These are phyloP conservation scores for Kluyveromyces aestuarii DNA, from an alignment of 805 yeast genomes.

Conservation along the genomic window DNA sequence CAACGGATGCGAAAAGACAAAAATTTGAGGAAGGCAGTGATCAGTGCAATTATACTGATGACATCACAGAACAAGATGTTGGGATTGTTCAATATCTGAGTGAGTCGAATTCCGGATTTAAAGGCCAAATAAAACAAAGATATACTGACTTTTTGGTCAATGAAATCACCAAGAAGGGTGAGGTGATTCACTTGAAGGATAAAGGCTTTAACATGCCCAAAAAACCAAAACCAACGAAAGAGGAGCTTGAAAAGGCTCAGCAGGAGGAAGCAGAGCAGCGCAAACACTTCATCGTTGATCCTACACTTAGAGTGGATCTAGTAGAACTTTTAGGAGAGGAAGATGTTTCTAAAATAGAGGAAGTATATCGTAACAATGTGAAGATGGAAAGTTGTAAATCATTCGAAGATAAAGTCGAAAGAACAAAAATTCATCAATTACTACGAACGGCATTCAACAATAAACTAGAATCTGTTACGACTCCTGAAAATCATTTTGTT, in stretches of 20 bases:
- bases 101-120: conserved; percentile 49
- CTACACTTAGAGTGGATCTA: conserved; percentile 40
- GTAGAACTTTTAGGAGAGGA: conserved; percentile 48
- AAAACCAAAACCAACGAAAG: conserved; percentile 35
- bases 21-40: conserved; percentile 6
- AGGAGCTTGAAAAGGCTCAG: conserved; percentile 30
- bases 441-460: conserved; percentile 66
- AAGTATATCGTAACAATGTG: conserved; percentile 44
- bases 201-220: conserved; percentile 55
- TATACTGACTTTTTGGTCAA: conserved; percentile 92
- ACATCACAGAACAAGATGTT: conserved; percentile 68
- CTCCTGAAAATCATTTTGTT: conserved; percentile 54
- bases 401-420: conserved; percentile 57
- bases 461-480: conserved; percentile 71
- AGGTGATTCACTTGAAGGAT: conserved; percentile 68
- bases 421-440: conserved; percentile 73
- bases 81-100: conserved; percentile 74
- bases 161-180: conserved; percentile 63
- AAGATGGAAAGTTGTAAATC: conserved; percentile 47
- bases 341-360: conserved; percentile 48
- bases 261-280: conserved; percentile 24
- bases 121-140: conserved; percentile 76
- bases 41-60: conserved; percentile 14
- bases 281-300: conserved; percentile 33
- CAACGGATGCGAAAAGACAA: conserved; percentile 9